These are phyloP conservation scores for Xylariaceae sp. DNA, from an alignment of 2,329 filamentous ascomycete genomes.

Conservation along the genomic window DNA sequence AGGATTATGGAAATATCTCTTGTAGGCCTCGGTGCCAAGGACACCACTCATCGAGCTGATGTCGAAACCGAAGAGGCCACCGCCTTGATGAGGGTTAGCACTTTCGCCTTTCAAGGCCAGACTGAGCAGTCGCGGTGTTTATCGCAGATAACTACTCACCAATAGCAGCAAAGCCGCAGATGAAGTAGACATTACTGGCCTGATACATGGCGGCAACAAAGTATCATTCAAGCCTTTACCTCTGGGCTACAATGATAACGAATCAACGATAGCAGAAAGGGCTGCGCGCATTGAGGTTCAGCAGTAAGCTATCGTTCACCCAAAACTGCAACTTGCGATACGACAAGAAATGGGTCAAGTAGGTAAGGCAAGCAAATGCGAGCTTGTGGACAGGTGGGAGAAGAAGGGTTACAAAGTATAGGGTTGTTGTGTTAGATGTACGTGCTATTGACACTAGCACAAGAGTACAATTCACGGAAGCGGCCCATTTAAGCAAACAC, in stretches of 20 bases:
- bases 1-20: slow-evolving; percentile 73
- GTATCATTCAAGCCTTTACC: too few species aligned
- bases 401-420: neutral
- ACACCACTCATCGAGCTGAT: slow-evolving; percentile 77
- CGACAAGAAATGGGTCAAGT: neutral
- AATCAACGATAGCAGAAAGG: neutral
- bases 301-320: neutral
- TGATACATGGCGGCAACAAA: slow-evolving; percentile 45
- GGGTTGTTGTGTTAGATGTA: neutral
- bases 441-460: neutral
- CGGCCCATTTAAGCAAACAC: slow-evolving; percentile 9
- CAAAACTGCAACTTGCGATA: neutral
- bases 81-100: slow-evolving; percentile 53
- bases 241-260: too few species aligned
- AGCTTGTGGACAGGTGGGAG: neutral
- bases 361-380: too few species aligned
- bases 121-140: neutral
- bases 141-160: slow-evolving; percentile 47
- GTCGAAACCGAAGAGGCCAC: slow-evolving; percentile 79
- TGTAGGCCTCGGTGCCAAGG: slow-evolving; percentile 72
- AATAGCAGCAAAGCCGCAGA: slow-evolving; percentile 68
- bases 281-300: neutral
- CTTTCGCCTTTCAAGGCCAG: neutral
- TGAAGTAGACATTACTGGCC: slow-evolving; percentile 62
- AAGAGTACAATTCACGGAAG: slow-evolving; percentile 1